Evolutionary conservation across 2,329 filamentous ascomycete genomes (phyloP).

Genomic region (Gnomoniopsis sp.): DNA sequence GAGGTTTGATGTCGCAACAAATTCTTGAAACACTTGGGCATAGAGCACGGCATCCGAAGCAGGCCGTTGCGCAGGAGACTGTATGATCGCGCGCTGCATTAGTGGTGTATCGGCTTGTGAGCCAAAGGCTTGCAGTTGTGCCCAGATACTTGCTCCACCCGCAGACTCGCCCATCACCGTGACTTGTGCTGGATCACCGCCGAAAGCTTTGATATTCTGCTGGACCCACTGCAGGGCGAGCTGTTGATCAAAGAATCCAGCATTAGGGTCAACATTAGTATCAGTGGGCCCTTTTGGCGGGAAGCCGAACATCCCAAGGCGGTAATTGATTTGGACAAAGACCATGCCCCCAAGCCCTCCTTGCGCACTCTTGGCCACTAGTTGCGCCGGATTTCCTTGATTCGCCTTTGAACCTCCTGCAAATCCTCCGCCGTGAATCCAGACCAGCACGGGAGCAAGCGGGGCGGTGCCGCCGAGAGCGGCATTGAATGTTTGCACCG

Average conservation of each 20-base stretch:
- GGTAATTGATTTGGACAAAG: slow-evolving; percentile 45
- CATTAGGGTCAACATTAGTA: slow-evolving; percentile 33
- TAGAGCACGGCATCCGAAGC: background rate
- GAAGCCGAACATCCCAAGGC: slow-evolving; percentile 41
- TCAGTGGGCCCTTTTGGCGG: slow-evolving; percentile 33
- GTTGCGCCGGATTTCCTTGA: background rate
- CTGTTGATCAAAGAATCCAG: slow-evolving; percentile 33
- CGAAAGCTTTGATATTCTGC: slow-evolving; percentile 35
- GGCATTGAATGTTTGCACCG: background rate
- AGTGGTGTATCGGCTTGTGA: slow-evolving; percentile 42
- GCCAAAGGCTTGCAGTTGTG: slow-evolving; percentile 42
- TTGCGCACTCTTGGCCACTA: background rate
- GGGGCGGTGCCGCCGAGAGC: slow-evolving; percentile 27
- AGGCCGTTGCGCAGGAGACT: slow-evolving; percentile 27
- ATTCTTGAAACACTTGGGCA: background rate
- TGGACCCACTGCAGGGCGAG: slow-evolving; percentile 40
- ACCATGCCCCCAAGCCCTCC: slow-evolving; percentile 33
- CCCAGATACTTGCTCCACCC: slow-evolving; percentile 45
- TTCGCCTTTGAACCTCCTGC: slow-evolving; percentile 35
- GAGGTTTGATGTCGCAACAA: background rate
- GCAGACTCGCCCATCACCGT: slow-evolving; percentile 42
- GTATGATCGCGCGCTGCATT: slow-evolving; percentile 26
- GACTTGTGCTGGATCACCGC: slow-evolving; percentile 36
- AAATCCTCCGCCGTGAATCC: slow-evolving; percentile 41
- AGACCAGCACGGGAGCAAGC: slow-evolving; percentile 40